Base-by-base conservation (phyloP, 495 filamentous ascomycete species). In the Hypoxylon trugodes region DNA sequence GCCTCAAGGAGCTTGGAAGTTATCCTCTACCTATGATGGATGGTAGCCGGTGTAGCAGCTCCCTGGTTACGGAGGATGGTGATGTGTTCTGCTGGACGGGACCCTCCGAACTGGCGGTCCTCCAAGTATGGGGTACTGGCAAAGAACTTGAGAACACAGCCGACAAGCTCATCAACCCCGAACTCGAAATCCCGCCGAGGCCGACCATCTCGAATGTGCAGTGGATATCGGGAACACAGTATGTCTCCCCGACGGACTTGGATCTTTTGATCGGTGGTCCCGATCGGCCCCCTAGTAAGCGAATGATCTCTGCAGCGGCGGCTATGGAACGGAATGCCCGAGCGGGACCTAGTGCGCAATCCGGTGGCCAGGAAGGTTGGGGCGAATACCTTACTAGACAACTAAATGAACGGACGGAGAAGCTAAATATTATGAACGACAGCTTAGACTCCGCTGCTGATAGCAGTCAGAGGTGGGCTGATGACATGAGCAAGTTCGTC, bases 191-290 rank as follows among this genome's bases (percentile, higher is more conserved):
- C 12, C 95, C 94, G 2, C 81, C 90, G 10, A 84, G 95, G 25
- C 96, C 95, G n/a, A 96, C 93, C 1, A 98, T 98, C 41, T 93
- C 90, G 6, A 97, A 95, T 62, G 70, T 98, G 16, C 91, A 97
- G 73, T 98, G 95, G 95, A 91, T 98, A 33, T 87, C 93, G 0
- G 96, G 95, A 1, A 97, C 96, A 9, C 94, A 97, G 74, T 90
- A 96, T 60, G 81, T 98, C 28, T 90, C 90, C 13, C 88, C 91
- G 10, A 79, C 88, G n/a, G 96, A 98, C 71, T 86, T 98, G 77
- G 95, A 98, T 64, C 73, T 96, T 6, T 75, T 98, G 30, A 95
- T 98, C 59, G 93, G 95, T 26, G 95, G 95, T 0, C 87, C 92
- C 24, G 87, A 93, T 62, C 84, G 95, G 8, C 95, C 94, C 9